A percentile compares a stretch with the other conserved stretches of the same genome.
These are phyloP conservation scores for Russula griseocarnosa DNA, from an alignment of 768 basidiomycete genomes.

Conservation along the genomic window DNA sequence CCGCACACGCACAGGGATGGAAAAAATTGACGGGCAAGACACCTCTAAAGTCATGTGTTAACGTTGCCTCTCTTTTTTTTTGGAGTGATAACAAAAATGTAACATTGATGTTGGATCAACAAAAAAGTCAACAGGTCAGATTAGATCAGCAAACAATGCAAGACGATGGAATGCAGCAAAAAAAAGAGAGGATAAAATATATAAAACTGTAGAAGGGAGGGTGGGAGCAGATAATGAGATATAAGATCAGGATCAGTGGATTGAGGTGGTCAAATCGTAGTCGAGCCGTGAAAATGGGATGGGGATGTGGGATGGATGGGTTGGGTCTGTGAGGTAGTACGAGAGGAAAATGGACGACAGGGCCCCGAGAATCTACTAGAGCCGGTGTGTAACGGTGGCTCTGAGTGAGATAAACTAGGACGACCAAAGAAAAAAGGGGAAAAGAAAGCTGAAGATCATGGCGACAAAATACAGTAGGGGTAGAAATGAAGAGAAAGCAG, in stretches of 20 bases:
- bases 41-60: background rate
- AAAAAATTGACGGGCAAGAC: no score
- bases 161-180: background rate
- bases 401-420: background rate
- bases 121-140: background rate
- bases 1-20: no score
- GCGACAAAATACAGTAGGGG: background rate
- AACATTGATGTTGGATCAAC: background rate
- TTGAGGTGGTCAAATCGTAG: background rate
- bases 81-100: background rate
- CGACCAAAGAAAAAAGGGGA: background rate
- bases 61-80: background rate
- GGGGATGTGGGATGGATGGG: background rate
- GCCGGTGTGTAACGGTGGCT: no score
- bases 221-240: background rate
- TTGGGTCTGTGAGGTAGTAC: slow-evolving; percentile 2
- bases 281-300: background rate
- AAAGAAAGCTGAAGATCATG: background rate
- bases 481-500: background rate
- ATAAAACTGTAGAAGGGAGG: background rate
- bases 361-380: background rate
- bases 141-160: background rate
- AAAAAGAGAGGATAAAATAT: background rate
- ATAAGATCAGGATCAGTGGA: slow-evolving; percentile 5
- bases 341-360: background rate